Evolutionary conservation across 2,329 filamentous ascomycete genomes (phyloP).

Genomic region (Didymella segeticola): DNA sequence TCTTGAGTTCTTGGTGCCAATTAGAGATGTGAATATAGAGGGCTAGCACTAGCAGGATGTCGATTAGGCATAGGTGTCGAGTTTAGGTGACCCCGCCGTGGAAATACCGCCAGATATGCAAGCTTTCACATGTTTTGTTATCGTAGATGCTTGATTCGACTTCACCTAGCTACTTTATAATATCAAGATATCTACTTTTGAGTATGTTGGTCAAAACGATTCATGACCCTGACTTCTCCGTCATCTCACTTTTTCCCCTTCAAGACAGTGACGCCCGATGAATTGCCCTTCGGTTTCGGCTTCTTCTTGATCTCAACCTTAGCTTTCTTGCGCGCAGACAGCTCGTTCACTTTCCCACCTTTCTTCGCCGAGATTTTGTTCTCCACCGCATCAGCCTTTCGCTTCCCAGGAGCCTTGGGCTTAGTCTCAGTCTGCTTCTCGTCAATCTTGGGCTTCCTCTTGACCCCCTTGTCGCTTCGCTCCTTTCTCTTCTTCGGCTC

Average conservation of each 20-base stretch:
- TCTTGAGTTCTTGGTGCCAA: no score
- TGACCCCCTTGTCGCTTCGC: constrained; percentile 26
- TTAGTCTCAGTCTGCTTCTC: neutral
- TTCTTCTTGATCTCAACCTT: constrained; percentile 20
- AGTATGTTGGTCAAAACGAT: no score
- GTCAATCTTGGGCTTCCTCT: constrained; percentile 17
- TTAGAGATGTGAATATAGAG: no score
- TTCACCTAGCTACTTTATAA: no score
- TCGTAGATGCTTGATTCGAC: no score
- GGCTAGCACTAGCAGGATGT: no score
- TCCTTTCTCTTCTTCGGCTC: constrained; percentile 18
- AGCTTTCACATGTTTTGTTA: no score
- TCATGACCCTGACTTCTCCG: no score
- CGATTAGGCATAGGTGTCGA: no score
- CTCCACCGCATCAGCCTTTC: constrained; percentile 2
- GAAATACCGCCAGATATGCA: no score
- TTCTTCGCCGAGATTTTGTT: constrained; percentile 5
- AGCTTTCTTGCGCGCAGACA: constrained; percentile 29
- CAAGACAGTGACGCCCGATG: neutral
- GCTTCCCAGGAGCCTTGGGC: neutral
- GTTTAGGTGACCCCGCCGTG: no score
- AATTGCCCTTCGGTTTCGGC: constrained; percentile 2
- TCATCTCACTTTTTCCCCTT: neutral
- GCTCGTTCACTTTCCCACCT: neutral
- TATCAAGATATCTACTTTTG: no score